Percentiles rank a stretch among this genome's conserved stretches.
These are phyloP conservation scores for Triadica sebifera DNA, from an alignment of 345 rosid genomes.

Conservation along the genomic window DNA sequence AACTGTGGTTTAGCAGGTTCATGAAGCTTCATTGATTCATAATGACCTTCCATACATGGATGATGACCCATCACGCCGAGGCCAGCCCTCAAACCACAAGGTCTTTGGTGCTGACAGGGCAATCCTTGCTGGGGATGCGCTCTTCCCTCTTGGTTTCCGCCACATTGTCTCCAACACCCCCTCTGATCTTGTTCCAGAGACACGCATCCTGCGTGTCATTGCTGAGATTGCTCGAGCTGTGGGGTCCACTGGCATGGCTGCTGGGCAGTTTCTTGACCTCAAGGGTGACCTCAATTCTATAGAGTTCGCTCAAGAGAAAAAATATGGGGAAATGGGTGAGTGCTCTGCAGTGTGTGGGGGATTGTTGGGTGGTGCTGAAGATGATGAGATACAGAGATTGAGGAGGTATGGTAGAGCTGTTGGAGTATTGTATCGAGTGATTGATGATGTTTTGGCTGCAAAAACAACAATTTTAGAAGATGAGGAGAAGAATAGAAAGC, in stretches of 20 bases:
- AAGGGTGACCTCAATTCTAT: conserved; percentile 62
- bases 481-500: conserved; percentile 30
- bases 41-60: conserved; percentile 98
- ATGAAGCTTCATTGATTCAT: conserved; percentile 86
- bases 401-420: conserved; percentile 86
- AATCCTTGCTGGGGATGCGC: conserved; percentile 93
- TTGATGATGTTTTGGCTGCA: conserved; percentile 58
- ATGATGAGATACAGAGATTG: conserved; percentile 65
- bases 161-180: conserved; percentile 86
- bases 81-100: conserved; percentile 85
- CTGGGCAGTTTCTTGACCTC: conserved; percentile 90
- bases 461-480: conserved; percentile 19
- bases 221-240: conserved; percentile 90
- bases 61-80: conserved; percentile 75
- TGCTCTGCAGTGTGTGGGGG: conserved; percentile 98
- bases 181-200: conserved; percentile 58
- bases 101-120: conserved; percentile 77
- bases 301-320: conserved; percentile 78
- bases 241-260: conserved; percentile 95
- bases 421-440: conserved; percentile 80
- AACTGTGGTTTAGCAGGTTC: conserved; percentile 46
- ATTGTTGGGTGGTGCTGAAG: conserved; percentile 72
- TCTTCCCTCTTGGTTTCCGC: conserved; percentile 86
- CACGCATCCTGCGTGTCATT: conserved; percentile 63
- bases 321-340: conserved; percentile 79